Percentiles rank a stretch among this genome's conserved stretches.
These are phyloP conservation scores for Phellopilus nigrolimitatus DNA, from an alignment of 1,284 basidiomycete genomes.

Conservation along the genomic window DNA sequence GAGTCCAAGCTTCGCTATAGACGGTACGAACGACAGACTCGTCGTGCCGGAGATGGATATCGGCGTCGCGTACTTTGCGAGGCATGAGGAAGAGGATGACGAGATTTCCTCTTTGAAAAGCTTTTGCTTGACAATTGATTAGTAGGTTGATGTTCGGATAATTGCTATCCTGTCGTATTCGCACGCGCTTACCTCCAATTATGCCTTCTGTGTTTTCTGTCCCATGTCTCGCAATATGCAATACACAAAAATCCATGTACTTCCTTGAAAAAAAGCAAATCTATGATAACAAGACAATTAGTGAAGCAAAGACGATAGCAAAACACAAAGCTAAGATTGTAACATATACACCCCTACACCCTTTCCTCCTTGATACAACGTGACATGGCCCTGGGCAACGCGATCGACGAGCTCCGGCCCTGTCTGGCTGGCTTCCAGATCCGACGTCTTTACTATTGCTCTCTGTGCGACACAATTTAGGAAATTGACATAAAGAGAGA, in stretches of 20 bases:
- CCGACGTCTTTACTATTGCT: constrained; percentile 20
- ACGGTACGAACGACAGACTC: neutral
- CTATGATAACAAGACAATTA: too few species aligned
- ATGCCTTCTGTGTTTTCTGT: too few species aligned
- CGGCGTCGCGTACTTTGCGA: constrained; percentile 4
- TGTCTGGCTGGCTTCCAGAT: constrained; percentile 16
- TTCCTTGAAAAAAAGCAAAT: too few species aligned
- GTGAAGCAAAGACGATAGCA: too few species aligned
- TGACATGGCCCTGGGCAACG: constrained; percentile 24
- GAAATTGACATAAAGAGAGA: neutral
- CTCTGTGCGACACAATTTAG: constrained; percentile 15
- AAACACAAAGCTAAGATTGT: constrained; percentile 1
- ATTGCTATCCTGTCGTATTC: too few species aligned
- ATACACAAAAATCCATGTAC: too few species aligned
- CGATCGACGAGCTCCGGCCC: constrained; percentile 17
- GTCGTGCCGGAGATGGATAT: constrained; percentile 7
- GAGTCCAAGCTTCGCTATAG: neutral
- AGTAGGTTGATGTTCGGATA: too few species aligned
- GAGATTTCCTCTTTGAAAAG: neutral
- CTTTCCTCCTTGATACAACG: constrained; percentile 25
- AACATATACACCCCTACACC: constrained; percentile 17
- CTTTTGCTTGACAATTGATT: neutral
- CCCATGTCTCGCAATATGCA: too few species aligned
- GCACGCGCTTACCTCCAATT: too few species aligned
- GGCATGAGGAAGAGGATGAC: neutral